Conservation (phyloP, 257 asterid species). For the Lantana camara region DNA sequence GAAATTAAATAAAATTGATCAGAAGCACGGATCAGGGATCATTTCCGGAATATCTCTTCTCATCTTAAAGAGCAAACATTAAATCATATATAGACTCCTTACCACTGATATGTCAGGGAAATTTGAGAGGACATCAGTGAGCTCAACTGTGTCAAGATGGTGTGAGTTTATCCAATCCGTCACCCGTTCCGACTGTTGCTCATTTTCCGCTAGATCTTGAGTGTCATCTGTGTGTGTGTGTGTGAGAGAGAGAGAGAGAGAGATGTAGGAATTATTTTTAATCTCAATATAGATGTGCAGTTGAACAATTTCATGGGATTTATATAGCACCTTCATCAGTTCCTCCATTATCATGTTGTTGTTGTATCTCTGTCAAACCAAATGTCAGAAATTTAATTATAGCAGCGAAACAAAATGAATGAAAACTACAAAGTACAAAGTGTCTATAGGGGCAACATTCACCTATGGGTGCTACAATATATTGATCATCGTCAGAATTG, state of each 20-base stretch:
- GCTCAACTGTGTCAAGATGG: slow-evolving; percentile 69
- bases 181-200: slow-evolving; percentile 63
- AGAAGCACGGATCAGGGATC: slow-evolving; percentile 1
- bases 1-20: slow-evolving; percentile 26
- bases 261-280: slow-evolving; percentile 16
- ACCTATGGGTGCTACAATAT: slow-evolving; percentile 74
- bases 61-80: slow-evolving; percentile 1
- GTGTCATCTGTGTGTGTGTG: slow-evolving; percentile 74
- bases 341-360: slow-evolving; percentile 45
- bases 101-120: slow-evolving; percentile 89
- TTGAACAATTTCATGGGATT: slow-evolving; percentile 16
- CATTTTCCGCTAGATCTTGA: slow-evolving; percentile 83
- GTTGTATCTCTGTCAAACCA: slow-evolving; percentile 49
- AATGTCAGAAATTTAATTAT: slow-evolving; percentile 22
- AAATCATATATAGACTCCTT: slow-evolving; percentile 31
- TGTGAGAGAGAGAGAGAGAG: too few relatives aligned
- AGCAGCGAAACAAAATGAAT: slow-evolving; percentile 19
- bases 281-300: slow-evolving; percentile 21
- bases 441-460: slow-evolving; percentile 19
- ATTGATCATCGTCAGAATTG: slow-evolving; percentile 73
- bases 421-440: slow-evolving; percentile 12
- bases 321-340: slow-evolving; percentile 57
- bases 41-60: neutral
- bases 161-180: slow-evolving; percentile 78
- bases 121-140: slow-evolving; percentile 69